phyloP scores from a whole-genome alignment of 2,329 filamentous ascomycete species.

The Cadophora malorum region DNA sequence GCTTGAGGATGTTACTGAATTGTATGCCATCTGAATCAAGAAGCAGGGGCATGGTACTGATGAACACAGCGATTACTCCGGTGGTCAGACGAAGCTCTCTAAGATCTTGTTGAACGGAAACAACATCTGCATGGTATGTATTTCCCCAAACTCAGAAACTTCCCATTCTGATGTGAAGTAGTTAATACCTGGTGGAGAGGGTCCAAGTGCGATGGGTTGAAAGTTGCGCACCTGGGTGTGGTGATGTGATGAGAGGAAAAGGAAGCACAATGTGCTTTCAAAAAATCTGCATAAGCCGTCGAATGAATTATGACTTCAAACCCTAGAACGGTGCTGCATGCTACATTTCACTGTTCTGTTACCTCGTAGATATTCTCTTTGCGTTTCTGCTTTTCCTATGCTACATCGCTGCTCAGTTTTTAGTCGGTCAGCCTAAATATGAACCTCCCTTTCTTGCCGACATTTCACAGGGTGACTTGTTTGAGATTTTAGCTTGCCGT shows the following conservation, averaged over 20 bases:
- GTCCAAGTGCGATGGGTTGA: conserved; percentile 53
- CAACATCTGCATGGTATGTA: conserved; percentile 94
- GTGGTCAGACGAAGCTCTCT: conserved; percentile 83
- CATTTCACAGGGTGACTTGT: no score
- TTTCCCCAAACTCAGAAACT: not conserved
- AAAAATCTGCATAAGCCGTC: not conserved
- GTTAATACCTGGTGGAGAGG: conserved; percentile 81
- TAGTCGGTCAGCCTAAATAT: not conserved
- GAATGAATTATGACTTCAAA: conserved; percentile 6
- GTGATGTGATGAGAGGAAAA: not conserved
- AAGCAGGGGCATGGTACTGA: conserved; percentile 18
- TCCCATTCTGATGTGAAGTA: conserved; percentile 44
- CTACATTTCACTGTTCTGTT: not conserved
- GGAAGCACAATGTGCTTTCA: not conserved
- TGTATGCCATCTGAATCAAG: conserved; percentile 61
- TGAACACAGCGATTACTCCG: conserved; percentile 85
- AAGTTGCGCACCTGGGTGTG: not conserved
- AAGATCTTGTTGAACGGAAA: conserved; percentile 98
- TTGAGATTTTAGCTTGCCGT: no score
- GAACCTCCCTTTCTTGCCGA: no score
- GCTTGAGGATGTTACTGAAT: conserved; percentile 94
- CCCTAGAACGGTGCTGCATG: not conserved
- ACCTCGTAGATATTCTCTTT: not conserved
- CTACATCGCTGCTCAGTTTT: not conserved
- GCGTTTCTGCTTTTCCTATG: not conserved